phyloP scores from a whole-genome alignment of 1,284 basidiomycete species.

The Schizophyllum amplum region DNA sequence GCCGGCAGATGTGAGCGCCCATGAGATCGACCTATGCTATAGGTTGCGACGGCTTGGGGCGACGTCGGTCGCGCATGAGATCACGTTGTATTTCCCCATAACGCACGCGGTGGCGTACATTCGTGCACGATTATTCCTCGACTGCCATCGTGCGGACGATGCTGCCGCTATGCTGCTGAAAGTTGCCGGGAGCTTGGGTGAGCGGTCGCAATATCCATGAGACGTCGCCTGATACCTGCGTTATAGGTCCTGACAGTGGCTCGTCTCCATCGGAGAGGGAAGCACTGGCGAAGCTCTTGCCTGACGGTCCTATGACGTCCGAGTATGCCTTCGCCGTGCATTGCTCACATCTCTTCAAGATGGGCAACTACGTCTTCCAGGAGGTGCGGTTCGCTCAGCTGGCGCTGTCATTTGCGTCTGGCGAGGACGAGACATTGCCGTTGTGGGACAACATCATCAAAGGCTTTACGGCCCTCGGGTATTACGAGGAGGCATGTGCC shows the following conservation, averaged over 20 bases:
- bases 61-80: conserved; percentile 50
- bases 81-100: conserved; percentile 68
- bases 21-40: conserved; percentile 69
- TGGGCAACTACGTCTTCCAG: conserved; percentile 43
- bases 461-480: conserved; percentile 62
- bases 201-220: conserved; percentile 20
- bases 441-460: conserved; percentile 79
- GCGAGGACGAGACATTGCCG: conserved; percentile 45
- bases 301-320: not conserved
- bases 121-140: conserved; percentile 59
- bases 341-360: conserved; percentile 65
- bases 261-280: conserved; percentile 45
- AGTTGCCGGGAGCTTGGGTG: conserved; percentile 74
- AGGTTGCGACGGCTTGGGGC: conserved; percentile 61
- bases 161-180: conserved; percentile 66
- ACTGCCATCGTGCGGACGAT: conserved; percentile 67
- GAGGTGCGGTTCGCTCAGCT: conserved; percentile 71
- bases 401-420: conserved; percentile 62
- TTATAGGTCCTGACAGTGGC: conserved; percentile 41
- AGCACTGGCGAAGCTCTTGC: conserved; percentile 30
- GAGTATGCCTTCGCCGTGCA: conserved; percentile 67
- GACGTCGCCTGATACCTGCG: conserved; percentile 8
- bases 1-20: conserved; percentile 52
- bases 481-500: conserved; percentile 83
- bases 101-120: conserved; percentile 74